A percentile compares a stretch with the other conserved stretches of the same genome.
phyloP scores from a whole-genome alignment of 805 yeast species.

The Cyberlindnera subsufficiens region DNA sequence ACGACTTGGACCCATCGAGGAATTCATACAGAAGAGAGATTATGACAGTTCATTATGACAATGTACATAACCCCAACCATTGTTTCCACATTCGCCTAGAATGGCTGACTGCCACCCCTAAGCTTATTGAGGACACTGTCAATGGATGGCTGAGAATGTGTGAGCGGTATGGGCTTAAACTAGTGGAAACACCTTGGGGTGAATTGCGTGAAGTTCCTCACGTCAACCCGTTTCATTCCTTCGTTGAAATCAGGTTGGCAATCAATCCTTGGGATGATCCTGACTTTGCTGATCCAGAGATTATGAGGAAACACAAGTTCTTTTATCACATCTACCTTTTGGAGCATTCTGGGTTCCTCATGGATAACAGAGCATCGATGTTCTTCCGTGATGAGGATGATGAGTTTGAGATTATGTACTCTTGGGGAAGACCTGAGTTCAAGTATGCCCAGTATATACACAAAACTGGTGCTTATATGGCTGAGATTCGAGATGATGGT shows the following conservation, averaged over 20 bases:
- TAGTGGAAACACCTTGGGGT: conserved; percentile 88
- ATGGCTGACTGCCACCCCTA: conserved; percentile 90
- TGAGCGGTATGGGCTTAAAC: conserved; percentile 73
- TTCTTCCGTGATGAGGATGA: conserved; percentile 42
- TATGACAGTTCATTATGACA: conserved; percentile 81
- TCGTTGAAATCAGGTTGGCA: conserved; percentile 60
- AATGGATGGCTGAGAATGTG: conserved; percentile 76
- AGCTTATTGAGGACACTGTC: conserved; percentile 73
- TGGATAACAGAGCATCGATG: conserved; percentile 74
- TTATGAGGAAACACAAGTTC: conserved; percentile 47
- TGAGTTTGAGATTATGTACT: conserved; percentile 64
- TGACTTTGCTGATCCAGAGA: conserved; percentile 38
- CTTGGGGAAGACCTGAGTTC: conserved; percentile 88
- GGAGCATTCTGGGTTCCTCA: conserved; percentile 62
- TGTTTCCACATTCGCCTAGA: conserved; percentile 88
- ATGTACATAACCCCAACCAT: conserved; percentile 90
- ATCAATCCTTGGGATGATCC: conserved; percentile 68
- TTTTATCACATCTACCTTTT: conserved; percentile 76
- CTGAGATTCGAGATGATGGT: conserved; percentile 77
- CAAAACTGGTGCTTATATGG: conserved; percentile 81
- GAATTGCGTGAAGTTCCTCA: conserved; percentile 75
- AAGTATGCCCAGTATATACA: conserved; percentile 87
- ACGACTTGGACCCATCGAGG: conserved; percentile 69
- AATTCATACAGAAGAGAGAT: conserved; percentile 75
- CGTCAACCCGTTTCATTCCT: conserved; percentile 83